These are phyloP conservation scores for Cubamyces sp. DNA, from an alignment of 768 basidiomycete genomes.

Conservation along the genomic window DNA sequence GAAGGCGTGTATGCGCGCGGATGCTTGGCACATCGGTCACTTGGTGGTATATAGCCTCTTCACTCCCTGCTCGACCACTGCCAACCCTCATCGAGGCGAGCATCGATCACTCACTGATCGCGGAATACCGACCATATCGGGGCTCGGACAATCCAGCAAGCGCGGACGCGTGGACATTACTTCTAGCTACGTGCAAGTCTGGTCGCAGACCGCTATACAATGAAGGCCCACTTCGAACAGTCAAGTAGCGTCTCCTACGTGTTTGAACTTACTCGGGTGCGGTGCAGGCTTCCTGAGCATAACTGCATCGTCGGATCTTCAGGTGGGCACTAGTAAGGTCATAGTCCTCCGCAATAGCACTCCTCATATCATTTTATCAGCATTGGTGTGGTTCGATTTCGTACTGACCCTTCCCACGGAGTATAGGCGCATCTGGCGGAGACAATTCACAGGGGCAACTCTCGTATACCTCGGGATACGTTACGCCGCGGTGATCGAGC, in stretches of 20 bases:
- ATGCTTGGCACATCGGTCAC: no score
- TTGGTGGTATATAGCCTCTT: no score
- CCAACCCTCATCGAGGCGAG: no score
- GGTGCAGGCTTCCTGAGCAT: neutral
- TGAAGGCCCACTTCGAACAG: neutral
- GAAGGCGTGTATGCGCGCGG: no score
- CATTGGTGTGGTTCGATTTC: slow-evolving; percentile 14
- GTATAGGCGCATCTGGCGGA: slow-evolving; percentile 8
- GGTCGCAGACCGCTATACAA: no score
- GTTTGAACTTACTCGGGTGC: neutral
- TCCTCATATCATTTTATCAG: neutral
- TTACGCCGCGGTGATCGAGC: slow-evolving; percentile 3
- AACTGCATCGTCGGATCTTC: slow-evolving; percentile 14
- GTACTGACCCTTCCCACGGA: slow-evolving; percentile 1
- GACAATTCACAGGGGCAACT: neutral
- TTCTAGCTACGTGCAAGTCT: no score
- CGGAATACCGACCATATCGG: no score
- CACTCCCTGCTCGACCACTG: no score
- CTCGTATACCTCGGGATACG: slow-evolving; percentile 3
- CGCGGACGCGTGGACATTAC: no score
- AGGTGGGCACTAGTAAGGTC: neutral
- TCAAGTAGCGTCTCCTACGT: neutral
- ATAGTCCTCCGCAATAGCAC: no score
- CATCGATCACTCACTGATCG: no score
- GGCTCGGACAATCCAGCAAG: no score